These are phyloP conservation scores for Litchi chinensis DNA, from an alignment of 345 rosid genomes.

Conservation along the genomic window DNA sequence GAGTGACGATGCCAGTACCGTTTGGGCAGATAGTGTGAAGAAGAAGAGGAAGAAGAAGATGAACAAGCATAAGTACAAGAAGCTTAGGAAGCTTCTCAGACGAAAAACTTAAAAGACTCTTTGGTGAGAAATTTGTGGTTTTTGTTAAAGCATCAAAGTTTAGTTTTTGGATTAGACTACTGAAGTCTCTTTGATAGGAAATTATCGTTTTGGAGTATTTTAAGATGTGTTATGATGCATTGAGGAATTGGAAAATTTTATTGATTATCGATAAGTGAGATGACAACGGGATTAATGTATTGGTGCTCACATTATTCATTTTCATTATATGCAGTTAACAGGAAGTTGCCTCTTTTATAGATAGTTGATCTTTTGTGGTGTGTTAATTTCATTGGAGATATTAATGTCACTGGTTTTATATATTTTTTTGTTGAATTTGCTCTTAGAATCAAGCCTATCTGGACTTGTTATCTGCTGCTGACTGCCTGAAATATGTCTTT, in stretches of 20 bases:
- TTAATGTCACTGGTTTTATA: not conserved
- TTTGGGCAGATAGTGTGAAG: conserved; percentile 89
- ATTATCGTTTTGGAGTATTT: not conserved
- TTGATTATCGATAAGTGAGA: not conserved
- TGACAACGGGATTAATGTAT: not conserved
- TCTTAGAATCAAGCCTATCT: not conserved
- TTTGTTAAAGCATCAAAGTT: not conserved
- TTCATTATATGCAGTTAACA: not conserved
- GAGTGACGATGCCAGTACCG: conserved; percentile 27
- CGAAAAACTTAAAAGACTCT: conserved; percentile 41
- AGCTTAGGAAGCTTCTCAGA: conserved; percentile 74
- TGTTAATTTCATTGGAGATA: not conserved
- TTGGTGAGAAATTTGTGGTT: conserved; percentile 26
- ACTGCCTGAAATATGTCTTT: not conserved
- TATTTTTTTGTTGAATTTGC: not conserved
- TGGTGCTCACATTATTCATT: not conserved
- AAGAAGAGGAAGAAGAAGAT: conserved; percentile 99
- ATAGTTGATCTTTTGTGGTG: not conserved
- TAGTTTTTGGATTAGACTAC: not conserved
- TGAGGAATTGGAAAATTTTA: not conserved
- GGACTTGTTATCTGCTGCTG: not conserved
- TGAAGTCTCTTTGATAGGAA: not conserved
- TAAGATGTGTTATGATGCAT: not conserved
- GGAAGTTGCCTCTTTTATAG: not conserved
- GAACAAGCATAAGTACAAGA: conserved; percentile 91